Conservation (phyloP, 352 stramenopile species). For the Thalassiosira mediterranea region DNA sequence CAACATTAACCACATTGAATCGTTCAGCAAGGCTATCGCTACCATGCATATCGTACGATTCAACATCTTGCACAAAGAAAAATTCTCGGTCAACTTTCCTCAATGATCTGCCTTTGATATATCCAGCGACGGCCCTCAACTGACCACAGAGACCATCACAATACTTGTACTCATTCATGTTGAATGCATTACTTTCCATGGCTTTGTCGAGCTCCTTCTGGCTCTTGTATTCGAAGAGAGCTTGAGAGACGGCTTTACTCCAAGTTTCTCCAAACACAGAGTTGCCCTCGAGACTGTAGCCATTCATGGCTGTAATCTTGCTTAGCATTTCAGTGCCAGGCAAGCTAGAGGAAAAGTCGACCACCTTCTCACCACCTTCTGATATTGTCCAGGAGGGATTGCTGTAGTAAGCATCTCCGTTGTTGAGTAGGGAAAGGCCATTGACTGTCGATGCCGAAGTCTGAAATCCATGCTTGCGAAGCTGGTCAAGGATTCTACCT, state of each 20-base stretch:
- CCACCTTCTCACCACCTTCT: not conserved
- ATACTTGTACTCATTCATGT: not conserved
- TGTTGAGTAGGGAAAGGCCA: not conserved
- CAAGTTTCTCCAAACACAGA: not conserved
- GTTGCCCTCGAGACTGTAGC: not conserved
- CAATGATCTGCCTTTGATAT: slow-evolving; percentile 6
- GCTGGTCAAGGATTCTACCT: slow-evolving; percentile 58
- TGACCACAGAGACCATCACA: not conserved
- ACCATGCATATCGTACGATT: slow-evolving; percentile 48
- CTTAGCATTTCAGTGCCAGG: not conserved
- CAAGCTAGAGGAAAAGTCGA: not conserved
- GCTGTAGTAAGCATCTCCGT: slow-evolving; percentile 8
- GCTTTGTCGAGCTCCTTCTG: not conserved
- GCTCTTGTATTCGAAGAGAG: slow-evolving; percentile 5
- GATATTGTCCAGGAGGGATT: slow-evolving; percentile 5
- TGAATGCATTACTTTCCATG: not conserved
- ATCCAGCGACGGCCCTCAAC: not conserved
- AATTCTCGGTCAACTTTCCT: slow-evolving; percentile 36
- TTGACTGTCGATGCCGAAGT: slow-evolving; percentile 18
- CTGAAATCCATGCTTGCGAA: slow-evolving; percentile 36
- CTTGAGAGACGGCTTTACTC: not conserved
- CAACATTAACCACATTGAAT: slow-evolving; percentile 7
- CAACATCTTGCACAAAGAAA: slow-evolving; percentile 39
- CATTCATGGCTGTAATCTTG: not conserved
- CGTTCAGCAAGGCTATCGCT: slow-evolving; percentile 14